A percentile compares a stretch with the other conserved stretches of the same genome.
phyloP scores from a whole-genome alignment of 345 rosid genomes.

The Linum trigynum region DNA sequence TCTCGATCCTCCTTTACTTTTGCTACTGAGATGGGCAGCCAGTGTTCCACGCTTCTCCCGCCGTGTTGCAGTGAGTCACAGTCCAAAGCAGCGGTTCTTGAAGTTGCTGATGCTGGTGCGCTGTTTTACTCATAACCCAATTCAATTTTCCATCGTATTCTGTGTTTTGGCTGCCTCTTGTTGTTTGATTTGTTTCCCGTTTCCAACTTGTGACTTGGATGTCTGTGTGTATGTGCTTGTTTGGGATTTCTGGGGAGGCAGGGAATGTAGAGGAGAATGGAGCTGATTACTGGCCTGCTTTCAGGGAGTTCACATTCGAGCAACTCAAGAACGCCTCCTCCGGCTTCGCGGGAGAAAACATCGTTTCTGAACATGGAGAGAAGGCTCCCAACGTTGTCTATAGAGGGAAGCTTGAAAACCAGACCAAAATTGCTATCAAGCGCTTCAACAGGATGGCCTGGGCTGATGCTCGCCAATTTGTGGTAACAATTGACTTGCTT shows the following conservation, averaged over 20 bases:
- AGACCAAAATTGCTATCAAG: conserved; percentile 73
- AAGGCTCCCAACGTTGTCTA: conserved; percentile 96
- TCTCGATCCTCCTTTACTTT: conserved; percentile 12
- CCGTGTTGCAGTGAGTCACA: conserved; percentile 57
- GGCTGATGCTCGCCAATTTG: conserved; percentile 83
- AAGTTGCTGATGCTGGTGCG: conserved; percentile 56
- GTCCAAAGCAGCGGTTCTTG: conserved; percentile 48
- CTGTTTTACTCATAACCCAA: neutral
- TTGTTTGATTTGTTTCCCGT: conserved; percentile 3
- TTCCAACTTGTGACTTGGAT: neutral
- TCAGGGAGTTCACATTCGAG: conserved; percentile 70
- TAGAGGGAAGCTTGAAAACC: conserved; percentile 76
- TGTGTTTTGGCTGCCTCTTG: neutral
- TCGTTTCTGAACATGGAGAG: conserved; percentile 91
- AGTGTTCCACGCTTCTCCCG: conserved; percentile 43
- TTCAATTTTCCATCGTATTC: neutral
- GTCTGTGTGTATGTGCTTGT: conserved; percentile 6
- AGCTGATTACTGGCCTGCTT: conserved; percentile 39
- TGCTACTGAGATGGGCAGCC: conserved; percentile 48
- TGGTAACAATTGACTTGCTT: conserved; percentile 36
- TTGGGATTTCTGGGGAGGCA: conserved; percentile 17
- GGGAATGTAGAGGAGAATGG: conserved; percentile 37
- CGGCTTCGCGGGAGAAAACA: conserved; percentile 79
- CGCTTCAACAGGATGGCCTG: conserved; percentile 80
- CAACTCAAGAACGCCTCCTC: conserved; percentile 74